A percentile compares a stretch with the other conserved stretches of the same genome.
Evolutionary conservation across 768 basidiomycete species (phyloP).

Genomic region (Tephrocybe sp.): DNA sequence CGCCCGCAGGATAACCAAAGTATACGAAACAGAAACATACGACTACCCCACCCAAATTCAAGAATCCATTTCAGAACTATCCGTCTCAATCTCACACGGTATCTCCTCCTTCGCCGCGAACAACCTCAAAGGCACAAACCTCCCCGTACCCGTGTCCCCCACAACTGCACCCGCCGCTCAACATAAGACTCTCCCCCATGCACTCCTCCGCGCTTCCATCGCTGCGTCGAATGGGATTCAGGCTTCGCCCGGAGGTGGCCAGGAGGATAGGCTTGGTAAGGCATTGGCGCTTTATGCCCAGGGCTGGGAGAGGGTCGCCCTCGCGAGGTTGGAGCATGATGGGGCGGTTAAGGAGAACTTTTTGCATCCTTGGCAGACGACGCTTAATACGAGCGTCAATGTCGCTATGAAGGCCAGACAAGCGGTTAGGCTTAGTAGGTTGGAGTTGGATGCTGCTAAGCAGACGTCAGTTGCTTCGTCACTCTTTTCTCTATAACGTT

Average conservation of each 20-base stretch:
- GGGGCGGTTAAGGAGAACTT: conserved; percentile 61
- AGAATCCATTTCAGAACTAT: conserved; percentile 74
- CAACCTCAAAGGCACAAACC: conserved; percentile 86
- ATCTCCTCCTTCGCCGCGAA: conserved; percentile 83
- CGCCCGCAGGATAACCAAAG: conserved; percentile 73
- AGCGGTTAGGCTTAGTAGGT: conserved; percentile 72
- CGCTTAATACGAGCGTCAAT: conserved; percentile 75
- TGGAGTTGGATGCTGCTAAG: conserved; percentile 91
- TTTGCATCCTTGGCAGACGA: conserved; percentile 84
- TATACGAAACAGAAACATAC: conserved; percentile 85
- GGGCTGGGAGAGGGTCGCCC: conserved; percentile 81
- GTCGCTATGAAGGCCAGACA: conserved; percentile 93
- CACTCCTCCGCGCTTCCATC: conserved; percentile 79
- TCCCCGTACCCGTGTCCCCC: conserved; percentile 66
- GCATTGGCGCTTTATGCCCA: conserved; percentile 76
- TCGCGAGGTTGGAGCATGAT: conserved; percentile 81
- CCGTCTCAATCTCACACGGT: conserved; percentile 66
- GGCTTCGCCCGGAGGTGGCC: conserved; percentile 34
- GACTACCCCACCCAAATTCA: conserved; percentile 90
- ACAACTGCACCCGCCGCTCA: conserved; percentile 53
- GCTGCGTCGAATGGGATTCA: conserved; percentile 49
- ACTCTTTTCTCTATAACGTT: not conserved
- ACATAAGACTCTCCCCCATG: conserved; percentile 97
- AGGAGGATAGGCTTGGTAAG: conserved; percentile 68
- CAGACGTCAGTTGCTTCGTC: conserved; percentile 72